Base-by-base conservation (phyloP, 1,284 basidiomycete genomes). In the Sanghuangporus baumii region DNA sequence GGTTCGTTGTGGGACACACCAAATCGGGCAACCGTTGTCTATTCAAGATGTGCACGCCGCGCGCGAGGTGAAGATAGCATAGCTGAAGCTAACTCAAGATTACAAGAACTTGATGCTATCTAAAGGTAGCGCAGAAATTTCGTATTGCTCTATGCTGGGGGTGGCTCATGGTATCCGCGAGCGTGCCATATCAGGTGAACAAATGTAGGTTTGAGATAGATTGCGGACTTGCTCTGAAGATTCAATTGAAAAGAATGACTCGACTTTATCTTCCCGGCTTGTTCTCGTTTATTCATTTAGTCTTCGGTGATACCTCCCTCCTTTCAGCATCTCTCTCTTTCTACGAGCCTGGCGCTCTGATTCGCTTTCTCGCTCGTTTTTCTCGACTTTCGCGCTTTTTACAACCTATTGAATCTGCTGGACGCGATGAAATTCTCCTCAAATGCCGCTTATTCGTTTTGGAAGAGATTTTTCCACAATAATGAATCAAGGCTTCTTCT, bases 401-500 rank as follows among this genome's bases (percentile, higher is more conserved):
- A 46, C 43, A 46, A n/a, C 26, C 3, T 31, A 31, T 31, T 31
- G 12, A 40, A 16, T 57, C 55, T 43, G 55, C 55, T 43, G 43
- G 43, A 43, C 55, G 8, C 34, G 26, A 60, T 60, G 59, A 23
- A 16, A 5, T 20, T 50, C 12, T 31, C 50, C 3, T 20, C 38
- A 38, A 40, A 36, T 52, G 36, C 20, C 8, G n/a, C 48, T 36
- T 41, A 51, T 43, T 60, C 59, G 9, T 5, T 12, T 8, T 65
- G 63, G 63, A 14, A 18, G 16, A 55, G 59, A 23, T 48, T 65
- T 57, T 48, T 65, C 48, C 16, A 31, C 6, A 8, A 52, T 20
- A 7, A 9, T 20, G 47, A 54, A 47, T 20, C 34, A 14, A 40
- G 16, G 34, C 38, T 60, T 34, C 38, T 60, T 23, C 34, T 9